phyloP scores from a whole-genome alignment of 169 alveolate species.

The Cryptosporidium xiaoi region DNA sequence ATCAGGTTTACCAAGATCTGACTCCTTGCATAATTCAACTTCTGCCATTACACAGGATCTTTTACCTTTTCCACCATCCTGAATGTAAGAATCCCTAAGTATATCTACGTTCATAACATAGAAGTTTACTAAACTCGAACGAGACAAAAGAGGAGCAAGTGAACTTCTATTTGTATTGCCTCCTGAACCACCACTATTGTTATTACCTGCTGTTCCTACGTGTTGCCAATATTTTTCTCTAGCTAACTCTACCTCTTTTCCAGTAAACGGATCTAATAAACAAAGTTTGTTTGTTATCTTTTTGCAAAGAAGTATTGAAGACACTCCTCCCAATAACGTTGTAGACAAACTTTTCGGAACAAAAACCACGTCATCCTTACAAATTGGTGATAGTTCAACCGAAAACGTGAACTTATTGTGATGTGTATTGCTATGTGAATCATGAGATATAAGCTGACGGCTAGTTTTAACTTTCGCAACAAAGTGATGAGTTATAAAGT shows the following conservation, averaged over 20 bases:
- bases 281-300: conserved; percentile 86
- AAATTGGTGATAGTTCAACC: conserved; percentile 95
- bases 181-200: background rate
- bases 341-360: conserved; percentile 87
- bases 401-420: conserved; percentile 91
- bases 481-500: conserved; percentile 87
- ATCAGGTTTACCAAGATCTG: conserved; percentile 76
- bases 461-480: conserved; percentile 89
- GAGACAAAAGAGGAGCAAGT: conserved; percentile 12
- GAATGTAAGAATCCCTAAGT: background rate
- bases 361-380: conserved; percentile 96
- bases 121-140: conserved; percentile 61
- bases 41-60: conserved; percentile 49
- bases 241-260: conserved; percentile 85
- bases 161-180: conserved; percentile 45
- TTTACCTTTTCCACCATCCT: background rate
- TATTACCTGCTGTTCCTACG: conserved; percentile 43
- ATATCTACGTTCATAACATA: conserved; percentile 64
- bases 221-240: conserved; percentile 87
- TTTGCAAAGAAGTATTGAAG: conserved; percentile 87
- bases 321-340: conserved; percentile 90
- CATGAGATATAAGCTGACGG: conserved; percentile 92
- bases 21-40: conserved; percentile 67
- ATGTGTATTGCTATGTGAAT: conserved; percentile 89
- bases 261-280: conserved; percentile 87